Percentiles rank a stretch among this genome's conserved stretches.
Evolutionary conservation across 192 early-diverging fungal genomes (phyloP).

Genomic region (Chytriomyces sp.): DNA sequence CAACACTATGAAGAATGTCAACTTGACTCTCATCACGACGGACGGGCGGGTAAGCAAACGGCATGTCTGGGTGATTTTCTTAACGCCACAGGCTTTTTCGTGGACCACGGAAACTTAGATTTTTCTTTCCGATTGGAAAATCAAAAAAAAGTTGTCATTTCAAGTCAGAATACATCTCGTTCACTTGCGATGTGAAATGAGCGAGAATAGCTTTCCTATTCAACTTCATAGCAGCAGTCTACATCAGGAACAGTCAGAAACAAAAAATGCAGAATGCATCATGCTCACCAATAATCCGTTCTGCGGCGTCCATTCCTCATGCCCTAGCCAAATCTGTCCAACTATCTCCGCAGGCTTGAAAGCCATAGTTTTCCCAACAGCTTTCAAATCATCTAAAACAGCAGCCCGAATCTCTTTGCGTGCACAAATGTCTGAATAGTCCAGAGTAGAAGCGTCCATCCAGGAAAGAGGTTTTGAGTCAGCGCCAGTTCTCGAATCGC

Average conservation of each 20-base stretch:
- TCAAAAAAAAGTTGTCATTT: too few relatives aligned
- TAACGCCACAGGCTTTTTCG: too few relatives aligned
- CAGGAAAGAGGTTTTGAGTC: constrained; percentile 12
- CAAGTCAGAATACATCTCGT: constrained; percentile 50
- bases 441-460: constrained; percentile 21
- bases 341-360: constrained; percentile 75
- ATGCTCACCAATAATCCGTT: constrained; percentile 63
- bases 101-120: too few relatives aligned
- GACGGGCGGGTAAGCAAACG: constrained; percentile 42
- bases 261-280: too few relatives aligned
- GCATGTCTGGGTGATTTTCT: too few relatives aligned
- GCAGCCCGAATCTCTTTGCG: constrained; percentile 31
- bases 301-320: constrained; percentile 88
- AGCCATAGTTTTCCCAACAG: constrained; percentile 57
- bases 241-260: not conserved
- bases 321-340: constrained; percentile 60
- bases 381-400: constrained; percentile 57
- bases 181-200: constrained; percentile 63
- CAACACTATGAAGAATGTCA: constrained; percentile 5
- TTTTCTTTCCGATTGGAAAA: too few relatives aligned
- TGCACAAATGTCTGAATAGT: constrained; percentile 55
- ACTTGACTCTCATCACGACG: constrained; percentile 42
- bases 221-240: constrained; percentile 90
- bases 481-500: constrained; percentile 46
- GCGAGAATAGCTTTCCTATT: constrained; percentile 77